A percentile compares a stretch with the other conserved stretches of the same genome.
Conservation (phyloP, 768 basidiomycete species). For the Exidia glandulosa region DNA sequence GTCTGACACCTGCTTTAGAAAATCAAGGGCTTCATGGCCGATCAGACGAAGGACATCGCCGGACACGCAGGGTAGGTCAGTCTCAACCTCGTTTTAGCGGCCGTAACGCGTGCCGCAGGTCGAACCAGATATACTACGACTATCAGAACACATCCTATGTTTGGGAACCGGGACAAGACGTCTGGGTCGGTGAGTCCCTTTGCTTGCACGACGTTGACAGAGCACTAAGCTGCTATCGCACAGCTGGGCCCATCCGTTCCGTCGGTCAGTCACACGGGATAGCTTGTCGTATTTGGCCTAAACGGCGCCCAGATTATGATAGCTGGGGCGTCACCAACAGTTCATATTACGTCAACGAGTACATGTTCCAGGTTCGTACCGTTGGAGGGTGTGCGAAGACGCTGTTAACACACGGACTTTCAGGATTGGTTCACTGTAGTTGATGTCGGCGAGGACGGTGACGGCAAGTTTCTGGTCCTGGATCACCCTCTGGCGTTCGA, state of each 20-base stretch:
- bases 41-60: neutral
- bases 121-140: neutral
- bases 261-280: neutral
- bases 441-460: neutral
- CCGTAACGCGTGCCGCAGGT: too few species aligned
- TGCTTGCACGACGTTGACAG: too few species aligned
- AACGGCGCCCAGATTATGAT: neutral
- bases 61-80: neutral
- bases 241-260: neutral
- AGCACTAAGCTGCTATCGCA: neutral
- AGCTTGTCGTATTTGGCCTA: too few species aligned
- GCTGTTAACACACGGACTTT: too few species aligned
- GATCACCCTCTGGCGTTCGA: neutral
- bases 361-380: neutral
- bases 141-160: neutral
- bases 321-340: neutral
- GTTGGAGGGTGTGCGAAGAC: too few species aligned
- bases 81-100: too few species aligned
- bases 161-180: neutral
- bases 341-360: neutral
- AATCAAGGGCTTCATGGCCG: neutral
- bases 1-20: too few species aligned
- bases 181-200: neutral
- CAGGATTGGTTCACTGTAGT: neutral
- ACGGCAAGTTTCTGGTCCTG: neutral